Conservation (phyloP, 75 land plant species). For the Cupressus sempervirens region DNA sequence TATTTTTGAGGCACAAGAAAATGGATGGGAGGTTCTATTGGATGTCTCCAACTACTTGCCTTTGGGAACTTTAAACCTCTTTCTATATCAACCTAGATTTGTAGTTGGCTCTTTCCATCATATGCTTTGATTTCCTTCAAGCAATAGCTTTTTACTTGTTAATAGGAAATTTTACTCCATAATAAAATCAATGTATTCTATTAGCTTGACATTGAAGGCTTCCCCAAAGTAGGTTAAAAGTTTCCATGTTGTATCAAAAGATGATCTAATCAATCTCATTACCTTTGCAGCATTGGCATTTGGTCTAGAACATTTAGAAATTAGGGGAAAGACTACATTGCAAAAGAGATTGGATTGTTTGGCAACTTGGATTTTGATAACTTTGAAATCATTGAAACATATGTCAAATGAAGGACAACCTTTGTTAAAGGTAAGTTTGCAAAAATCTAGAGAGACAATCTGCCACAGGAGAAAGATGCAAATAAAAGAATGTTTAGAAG, state of each 20-base stretch:
- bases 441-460: neutral
- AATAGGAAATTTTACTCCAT: slow-evolving; percentile 22
- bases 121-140: slow-evolving; percentile 30
- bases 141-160: slow-evolving; percentile 23
- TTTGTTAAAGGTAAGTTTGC: slow-evolving; percentile 20
- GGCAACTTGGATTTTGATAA: slow-evolving; percentile 21
- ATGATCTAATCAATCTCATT: slow-evolving; percentile 24
- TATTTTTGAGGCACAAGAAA: slow-evolving; percentile 19
- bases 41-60: slow-evolving; percentile 31
- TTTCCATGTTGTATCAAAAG: slow-evolving; percentile 23
- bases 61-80: slow-evolving; percentile 16
- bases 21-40: slow-evolving; percentile 32
- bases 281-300: slow-evolving; percentile 28
- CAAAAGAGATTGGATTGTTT: slow-evolving; percentile 18
- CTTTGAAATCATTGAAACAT: slow-evolving; percentile 21
- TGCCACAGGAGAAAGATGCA: too few relatives aligned
- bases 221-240: slow-evolving; percentile 14
- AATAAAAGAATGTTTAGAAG: too few relatives aligned
- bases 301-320: slow-evolving; percentile 30
- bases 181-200: neutral
- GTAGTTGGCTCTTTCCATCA: slow-evolving; percentile 32
- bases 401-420: slow-evolving; percentile 11
- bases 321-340: slow-evolving; percentile 17
- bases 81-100: slow-evolving; percentile 19
- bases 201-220: neutral